phyloP scores from a whole-genome alignment of 768 basidiomycete species.

The Filobasidium wieringae region DNA sequence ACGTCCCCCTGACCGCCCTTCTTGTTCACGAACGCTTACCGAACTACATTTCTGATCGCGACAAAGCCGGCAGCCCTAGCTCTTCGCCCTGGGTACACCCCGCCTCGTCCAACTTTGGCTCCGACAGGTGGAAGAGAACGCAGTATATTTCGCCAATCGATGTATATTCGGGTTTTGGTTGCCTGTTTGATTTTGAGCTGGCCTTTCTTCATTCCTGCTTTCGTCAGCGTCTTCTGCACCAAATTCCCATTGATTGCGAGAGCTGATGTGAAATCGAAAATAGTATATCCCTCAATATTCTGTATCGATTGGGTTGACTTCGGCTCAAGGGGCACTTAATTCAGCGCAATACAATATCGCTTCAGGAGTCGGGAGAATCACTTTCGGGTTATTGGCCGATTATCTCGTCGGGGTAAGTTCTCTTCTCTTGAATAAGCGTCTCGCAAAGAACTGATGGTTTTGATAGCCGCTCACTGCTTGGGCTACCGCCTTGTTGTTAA shows the following conservation, averaged over 20 bases:
- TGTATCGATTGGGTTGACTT: conserved; percentile 12
- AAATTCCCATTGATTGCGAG: no score
- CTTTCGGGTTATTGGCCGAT: conserved; percentile 15
- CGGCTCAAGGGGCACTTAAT: conserved; percentile 15
- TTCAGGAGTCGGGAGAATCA: conserved; percentile 13
- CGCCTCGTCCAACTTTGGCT: background rate
- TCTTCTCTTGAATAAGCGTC: background rate
- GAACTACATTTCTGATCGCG: background rate
- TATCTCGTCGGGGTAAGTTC: conserved; percentile 9
- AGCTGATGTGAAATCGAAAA: background rate
- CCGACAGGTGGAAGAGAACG: background rate
- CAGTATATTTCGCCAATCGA: conserved; percentile 14
- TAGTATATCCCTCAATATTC: background rate
- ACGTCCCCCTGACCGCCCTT: background rate
- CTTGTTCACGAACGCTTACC: no score
- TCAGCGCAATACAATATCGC: conserved; percentile 16
- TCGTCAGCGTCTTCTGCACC: conserved; percentile 14
- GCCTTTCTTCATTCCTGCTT: conserved; percentile 21
- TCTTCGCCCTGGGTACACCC: conserved; percentile 4
- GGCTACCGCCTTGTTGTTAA: conserved; percentile 2
- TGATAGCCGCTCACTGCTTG: conserved; percentile 14
- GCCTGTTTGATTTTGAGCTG: conserved; percentile 16
- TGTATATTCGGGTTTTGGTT: conserved; percentile 5
- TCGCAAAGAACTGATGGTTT: background rate
- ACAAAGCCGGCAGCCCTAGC: conserved; percentile 6